phyloP scores from a whole-genome alignment of 1,284 basidiomycete species.

The Leucoagaricus sp. region DNA sequence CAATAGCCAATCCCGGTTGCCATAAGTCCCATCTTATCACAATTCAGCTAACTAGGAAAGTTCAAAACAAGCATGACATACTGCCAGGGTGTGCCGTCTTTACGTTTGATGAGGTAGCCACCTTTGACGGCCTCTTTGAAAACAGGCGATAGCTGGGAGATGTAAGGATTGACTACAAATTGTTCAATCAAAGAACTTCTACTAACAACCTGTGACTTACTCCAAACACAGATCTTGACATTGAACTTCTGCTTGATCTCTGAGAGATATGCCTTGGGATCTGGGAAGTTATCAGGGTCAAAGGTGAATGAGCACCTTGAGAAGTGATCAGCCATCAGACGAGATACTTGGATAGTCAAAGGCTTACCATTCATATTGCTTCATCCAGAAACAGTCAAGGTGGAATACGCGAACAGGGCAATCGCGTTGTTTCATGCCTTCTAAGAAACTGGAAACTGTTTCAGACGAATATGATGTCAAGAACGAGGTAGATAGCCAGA shows the following conservation, averaged over 20 bases:
- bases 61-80: slow-evolving; percentile 31
- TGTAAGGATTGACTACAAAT: slow-evolving; percentile 62
- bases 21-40: slow-evolving; percentile 63
- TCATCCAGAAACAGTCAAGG: slow-evolving; percentile 83
- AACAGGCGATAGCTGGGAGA: slow-evolving; percentile 68
- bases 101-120: slow-evolving; percentile 71
- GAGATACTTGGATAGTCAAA: neutral
- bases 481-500: slow-evolving; percentile 80
- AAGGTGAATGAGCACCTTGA: slow-evolving; percentile 74
- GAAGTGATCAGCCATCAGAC: neutral
- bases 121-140: slow-evolving; percentile 69
- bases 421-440: slow-evolving; percentile 68
- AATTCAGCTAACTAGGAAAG: neutral
- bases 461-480: slow-evolving; percentile 67
- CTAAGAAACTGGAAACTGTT: slow-evolving; percentile 68
- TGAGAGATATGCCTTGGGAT: slow-evolving; percentile 66
- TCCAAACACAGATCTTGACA: slow-evolving; percentile 77
- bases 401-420: slow-evolving; percentile 79
- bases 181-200: slow-evolving; percentile 1
- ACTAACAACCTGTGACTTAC: slow-evolving; percentile 36
- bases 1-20: slow-evolving; percentile 69
- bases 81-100: slow-evolving; percentile 74
- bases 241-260: slow-evolving; percentile 70
- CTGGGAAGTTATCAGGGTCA: slow-evolving; percentile 74
- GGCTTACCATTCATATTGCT: slow-evolving; percentile 68